Evolutionary conservation across 2,329 filamentous ascomycete genomes (phyloP).

Genomic region (Paracorniculantispora psalliotae): DNA sequence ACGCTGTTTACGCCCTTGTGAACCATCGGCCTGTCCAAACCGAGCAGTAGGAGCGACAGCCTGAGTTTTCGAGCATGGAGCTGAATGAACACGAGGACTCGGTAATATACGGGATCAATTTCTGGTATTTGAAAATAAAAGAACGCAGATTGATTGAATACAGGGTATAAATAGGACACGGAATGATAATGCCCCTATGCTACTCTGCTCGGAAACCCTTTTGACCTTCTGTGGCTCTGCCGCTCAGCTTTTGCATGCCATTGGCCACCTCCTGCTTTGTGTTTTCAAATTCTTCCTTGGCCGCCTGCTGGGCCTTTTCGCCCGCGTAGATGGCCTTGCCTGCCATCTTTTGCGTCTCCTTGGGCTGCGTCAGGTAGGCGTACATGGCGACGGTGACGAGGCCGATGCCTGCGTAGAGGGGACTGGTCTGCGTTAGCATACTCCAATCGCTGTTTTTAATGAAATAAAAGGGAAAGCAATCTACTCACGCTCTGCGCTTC

Average conservation of each 20-base stretch:
- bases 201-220: conserved; percentile 12
- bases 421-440: conserved; percentile 17
- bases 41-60: too few species aligned
- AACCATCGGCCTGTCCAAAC: too few species aligned
- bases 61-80: too few species aligned
- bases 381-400: conserved; percentile 23
- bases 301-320: not conserved
- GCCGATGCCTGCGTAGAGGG: conserved; percentile 25
- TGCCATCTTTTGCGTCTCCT: not conserved
- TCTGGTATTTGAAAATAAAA: too few species aligned
- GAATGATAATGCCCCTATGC: not conserved
- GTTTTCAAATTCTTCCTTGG: not conserved
- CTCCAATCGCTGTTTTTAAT: not conserved
- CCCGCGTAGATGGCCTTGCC: not conserved
- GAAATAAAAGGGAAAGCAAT: not conserved
- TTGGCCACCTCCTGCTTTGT: conserved; percentile 4
- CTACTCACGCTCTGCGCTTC: conserved; percentile 28
- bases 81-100: too few species aligned
- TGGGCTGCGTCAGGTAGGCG: conserved; percentile 23
- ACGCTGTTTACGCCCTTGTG: too few species aligned
- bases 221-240: not conserved
- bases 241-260: conserved; percentile 10
- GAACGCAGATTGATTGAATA: not conserved
- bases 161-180: not conserved
- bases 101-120: too few species aligned